Evolutionary conservation across 139 green algal species (phyloP).

Genomic region (Astrephomene gubernaculifera): DNA sequence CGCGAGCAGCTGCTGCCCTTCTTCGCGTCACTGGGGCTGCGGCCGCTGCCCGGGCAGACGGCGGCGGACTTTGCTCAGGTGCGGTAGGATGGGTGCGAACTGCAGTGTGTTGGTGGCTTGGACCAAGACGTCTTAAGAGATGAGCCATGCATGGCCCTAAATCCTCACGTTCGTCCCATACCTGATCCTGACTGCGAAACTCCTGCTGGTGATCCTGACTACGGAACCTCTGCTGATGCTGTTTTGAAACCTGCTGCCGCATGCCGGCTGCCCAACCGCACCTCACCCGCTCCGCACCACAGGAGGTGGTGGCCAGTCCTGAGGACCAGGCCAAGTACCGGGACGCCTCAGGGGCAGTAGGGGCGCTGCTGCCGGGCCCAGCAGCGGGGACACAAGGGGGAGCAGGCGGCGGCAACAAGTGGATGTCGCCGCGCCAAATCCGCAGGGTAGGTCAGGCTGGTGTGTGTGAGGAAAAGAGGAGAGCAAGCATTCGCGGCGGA

Average conservation of each 20-base stretch:
- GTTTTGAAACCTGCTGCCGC: not conserved
- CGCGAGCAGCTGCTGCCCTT: constrained; percentile 69
- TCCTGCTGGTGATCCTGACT: no score
- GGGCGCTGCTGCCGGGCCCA: no score
- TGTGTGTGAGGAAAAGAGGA: not conserved
- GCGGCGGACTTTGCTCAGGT: constrained; percentile 84
- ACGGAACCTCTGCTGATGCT: no score
- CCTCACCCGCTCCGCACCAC: not conserved
- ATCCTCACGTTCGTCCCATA: not conserved
- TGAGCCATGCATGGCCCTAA: not conserved
- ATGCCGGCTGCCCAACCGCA: no score
- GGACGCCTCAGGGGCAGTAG: not conserved
- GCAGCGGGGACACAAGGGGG: no score
- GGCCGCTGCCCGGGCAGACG: constrained; percentile 62
- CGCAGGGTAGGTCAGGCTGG: no score
- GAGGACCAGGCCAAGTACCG: constrained; percentile 18
- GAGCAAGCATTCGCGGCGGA: not conserved
- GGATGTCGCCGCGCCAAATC: constrained; percentile 17
- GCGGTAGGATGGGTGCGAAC: not conserved
- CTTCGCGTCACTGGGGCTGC: constrained; percentile 62
- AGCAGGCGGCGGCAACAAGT: constrained; percentile 4
- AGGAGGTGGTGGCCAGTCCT: constrained; percentile 30
- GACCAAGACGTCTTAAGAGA: not conserved
- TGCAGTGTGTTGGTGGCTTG: not conserved
- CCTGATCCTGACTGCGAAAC: not conserved